These are phyloP conservation scores for Termitomyces sp. DNA, from an alignment of 768 basidiomycete species.

Conservation along the genomic window DNA sequence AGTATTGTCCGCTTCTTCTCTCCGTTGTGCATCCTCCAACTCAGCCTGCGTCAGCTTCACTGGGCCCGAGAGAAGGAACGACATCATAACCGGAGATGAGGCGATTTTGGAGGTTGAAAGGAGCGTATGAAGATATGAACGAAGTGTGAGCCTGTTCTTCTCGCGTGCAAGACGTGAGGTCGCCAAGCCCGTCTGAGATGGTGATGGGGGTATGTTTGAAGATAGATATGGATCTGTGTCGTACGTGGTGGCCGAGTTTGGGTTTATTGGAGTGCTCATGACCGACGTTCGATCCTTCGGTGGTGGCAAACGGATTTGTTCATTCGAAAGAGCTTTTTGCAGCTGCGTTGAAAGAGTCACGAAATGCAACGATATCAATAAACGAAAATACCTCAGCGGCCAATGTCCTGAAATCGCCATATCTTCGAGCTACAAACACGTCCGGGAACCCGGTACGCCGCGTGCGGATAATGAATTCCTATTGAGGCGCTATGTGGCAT, in stretches of 20 bases:
- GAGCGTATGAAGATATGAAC: conserved; percentile 86
- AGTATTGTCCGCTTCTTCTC: conserved; percentile 86
- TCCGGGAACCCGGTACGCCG: conserved; percentile 68
- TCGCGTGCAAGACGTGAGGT: conserved; percentile 73
- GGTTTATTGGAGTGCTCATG: conserved; percentile 45
- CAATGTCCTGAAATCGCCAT: conserved; percentile 93
- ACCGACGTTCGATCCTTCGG: conserved; percentile 82
- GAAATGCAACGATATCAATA: neutral
- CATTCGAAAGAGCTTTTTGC: conserved; percentile 80
- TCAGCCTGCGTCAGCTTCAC: conserved; percentile 70
- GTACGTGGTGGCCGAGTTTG: conserved; percentile 20
- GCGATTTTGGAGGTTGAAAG: conserved; percentile 70
- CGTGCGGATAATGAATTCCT: conserved; percentile 97
- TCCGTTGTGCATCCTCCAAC: conserved; percentile 65
- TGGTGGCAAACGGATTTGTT: conserved; percentile 79
- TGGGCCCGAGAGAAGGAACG: conserved; percentile 80
- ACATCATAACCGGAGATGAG: conserved; percentile 80
- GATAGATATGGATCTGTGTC: conserved; percentile 1
- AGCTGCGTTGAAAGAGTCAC: conserved; percentile 47
- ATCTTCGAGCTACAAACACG: conserved; percentile 85
- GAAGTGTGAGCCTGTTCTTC: conserved; percentile 91
- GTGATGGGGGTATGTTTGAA: conserved; percentile 11
- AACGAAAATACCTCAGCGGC: conserved; percentile 63
- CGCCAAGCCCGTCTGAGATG: conserved; percentile 19
- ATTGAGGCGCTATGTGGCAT: conserved; percentile 10